phyloP scores from a whole-genome alignment of 345 rosid genomes.

The Litchi chinensis region DNA sequence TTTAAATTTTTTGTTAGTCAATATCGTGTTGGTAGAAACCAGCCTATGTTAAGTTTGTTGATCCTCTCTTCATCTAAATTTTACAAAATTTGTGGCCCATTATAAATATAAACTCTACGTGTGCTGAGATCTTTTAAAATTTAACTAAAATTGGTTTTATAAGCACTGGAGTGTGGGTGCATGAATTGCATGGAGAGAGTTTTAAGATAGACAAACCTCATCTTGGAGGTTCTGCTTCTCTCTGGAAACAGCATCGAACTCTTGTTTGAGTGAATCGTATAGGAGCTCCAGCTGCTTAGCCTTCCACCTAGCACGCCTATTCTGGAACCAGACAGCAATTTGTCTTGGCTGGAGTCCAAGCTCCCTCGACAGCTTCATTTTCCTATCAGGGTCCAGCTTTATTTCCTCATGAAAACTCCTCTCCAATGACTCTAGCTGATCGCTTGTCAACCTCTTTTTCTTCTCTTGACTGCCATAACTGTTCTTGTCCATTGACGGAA shows the following conservation, averaged over 20 bases:
- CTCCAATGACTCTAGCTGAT: constrained; percentile 74
- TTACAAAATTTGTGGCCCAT: neutral
- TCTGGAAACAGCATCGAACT: constrained; percentile 55
- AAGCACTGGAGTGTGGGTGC: neutral
- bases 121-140: too few relatives aligned
- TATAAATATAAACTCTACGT: too few relatives aligned
- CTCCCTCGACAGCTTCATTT: constrained; percentile 78
- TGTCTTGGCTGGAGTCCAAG: constrained; percentile 90
- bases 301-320: constrained; percentile 90
- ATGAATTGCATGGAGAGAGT: constrained; percentile 14
- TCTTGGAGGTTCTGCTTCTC: constrained; percentile 80
- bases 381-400: constrained; percentile 77
- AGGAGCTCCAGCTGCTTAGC: constrained; percentile 77
- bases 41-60: too few relatives aligned
- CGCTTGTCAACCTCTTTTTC: constrained; percentile 74
- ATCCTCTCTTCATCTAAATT: neutral
- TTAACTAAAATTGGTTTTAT: neutral
- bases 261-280: constrained; percentile 69
- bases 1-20: too few relatives aligned
- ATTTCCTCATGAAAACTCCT: constrained; percentile 83
- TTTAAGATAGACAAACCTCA: constrained; percentile 49
- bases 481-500: constrained; percentile 45
- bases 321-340: constrained; percentile 93
- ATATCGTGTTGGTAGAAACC: too few relatives aligned
- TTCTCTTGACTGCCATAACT: constrained; percentile 44